Conservation (phyloP, 257 asterid genomes). For the Nicotiana knightiana region DNA sequence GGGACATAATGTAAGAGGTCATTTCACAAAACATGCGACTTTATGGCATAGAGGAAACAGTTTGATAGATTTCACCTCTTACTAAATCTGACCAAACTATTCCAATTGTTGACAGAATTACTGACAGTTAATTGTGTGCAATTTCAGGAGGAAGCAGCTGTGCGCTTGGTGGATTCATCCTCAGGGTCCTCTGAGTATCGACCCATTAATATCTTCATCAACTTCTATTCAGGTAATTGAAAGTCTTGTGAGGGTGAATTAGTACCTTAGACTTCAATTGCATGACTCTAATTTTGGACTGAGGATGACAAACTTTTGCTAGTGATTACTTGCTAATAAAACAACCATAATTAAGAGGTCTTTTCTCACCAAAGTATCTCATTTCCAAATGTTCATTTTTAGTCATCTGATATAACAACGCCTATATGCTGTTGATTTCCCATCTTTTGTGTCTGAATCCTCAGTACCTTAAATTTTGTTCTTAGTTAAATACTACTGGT, state of each 20-base stretch:
- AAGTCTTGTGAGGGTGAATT: not conserved
- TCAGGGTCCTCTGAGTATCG: constrained; percentile 63
- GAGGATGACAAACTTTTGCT: not conserved
- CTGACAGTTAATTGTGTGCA: constrained; percentile 1
- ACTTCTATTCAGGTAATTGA: constrained; percentile 72
- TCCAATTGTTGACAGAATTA: not conserved
- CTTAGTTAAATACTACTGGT: not conserved
- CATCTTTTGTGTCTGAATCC: not conserved
- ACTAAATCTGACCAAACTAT: not conserved
- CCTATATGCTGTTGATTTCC: constrained; percentile 4
- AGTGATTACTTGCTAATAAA: not conserved
- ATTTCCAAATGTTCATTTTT: not conserved
- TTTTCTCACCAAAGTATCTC: not conserved
- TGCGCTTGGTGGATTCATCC: constrained; percentile 74
- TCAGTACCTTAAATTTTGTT: not conserved
- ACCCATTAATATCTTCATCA: constrained; percentile 79
- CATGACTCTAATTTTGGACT: not conserved
- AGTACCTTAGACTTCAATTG: not conserved
- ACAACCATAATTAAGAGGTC: not conserved
- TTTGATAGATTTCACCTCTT: not conserved
- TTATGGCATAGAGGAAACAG: not conserved
- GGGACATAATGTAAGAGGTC: not conserved
- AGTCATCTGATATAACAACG: not conserved
- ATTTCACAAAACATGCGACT: not conserved
- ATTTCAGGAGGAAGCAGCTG: constrained; percentile 85